These are phyloP conservation scores for Elaeis guineensis DNA, from an alignment of 176 grass and related monocot species.

Conservation along the genomic window DNA sequence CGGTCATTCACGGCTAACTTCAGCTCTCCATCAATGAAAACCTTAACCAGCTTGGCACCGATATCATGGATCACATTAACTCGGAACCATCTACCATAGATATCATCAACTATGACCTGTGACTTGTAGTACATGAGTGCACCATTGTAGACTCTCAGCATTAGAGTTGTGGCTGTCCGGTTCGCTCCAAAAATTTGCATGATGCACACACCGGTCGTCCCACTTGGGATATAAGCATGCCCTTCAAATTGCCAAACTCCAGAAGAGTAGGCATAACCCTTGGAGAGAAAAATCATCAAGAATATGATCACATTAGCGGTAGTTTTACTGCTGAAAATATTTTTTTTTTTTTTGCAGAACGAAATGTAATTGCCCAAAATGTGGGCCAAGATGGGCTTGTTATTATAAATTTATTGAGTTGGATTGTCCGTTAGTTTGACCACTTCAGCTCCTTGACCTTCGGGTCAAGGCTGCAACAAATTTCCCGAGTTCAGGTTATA, in stretches of 20 bases:
- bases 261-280: conserved; percentile 29
- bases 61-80: conserved; percentile 51
- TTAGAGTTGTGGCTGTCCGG: conserved; percentile 26
- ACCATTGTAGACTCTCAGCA: conserved; percentile 41
- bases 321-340: too few species aligned
- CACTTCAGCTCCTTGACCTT: too few species aligned
- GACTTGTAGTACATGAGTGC: conserved; percentile 27
- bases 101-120: conserved; percentile 18
- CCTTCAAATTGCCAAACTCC: conserved; percentile 57
- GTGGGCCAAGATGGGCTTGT: too few species aligned
- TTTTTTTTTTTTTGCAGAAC: too few species aligned
- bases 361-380: too few species aligned
- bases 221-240: conserved; percentile 24
- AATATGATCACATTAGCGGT: too few species aligned
- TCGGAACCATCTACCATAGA: conserved; percentile 36
- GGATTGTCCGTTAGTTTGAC: too few species aligned
- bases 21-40: too few species aligned
- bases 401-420: too few species aligned
- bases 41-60: background rate
- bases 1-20: too few species aligned
- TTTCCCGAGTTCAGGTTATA: too few species aligned
- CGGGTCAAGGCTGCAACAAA: too few species aligned
- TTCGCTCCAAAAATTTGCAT: conserved; percentile 43
- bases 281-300: background rate
- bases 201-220: conserved; percentile 31